These are phyloP conservation scores for Cladophialophora bantiana DNA, from an alignment of 2,329 filamentous ascomycete genomes.

Conservation along the genomic window DNA sequence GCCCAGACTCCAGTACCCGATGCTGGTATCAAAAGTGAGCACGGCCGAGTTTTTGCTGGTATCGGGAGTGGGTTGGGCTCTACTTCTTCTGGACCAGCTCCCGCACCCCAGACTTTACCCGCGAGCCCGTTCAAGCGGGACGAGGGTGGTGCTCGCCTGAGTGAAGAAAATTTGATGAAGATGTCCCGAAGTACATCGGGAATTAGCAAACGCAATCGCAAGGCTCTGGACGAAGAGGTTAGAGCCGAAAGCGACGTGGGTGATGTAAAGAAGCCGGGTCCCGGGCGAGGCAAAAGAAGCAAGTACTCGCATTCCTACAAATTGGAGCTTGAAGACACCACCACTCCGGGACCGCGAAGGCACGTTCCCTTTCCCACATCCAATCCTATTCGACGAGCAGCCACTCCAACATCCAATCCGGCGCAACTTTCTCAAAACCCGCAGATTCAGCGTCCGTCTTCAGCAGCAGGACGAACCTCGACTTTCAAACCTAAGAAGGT, in stretches of 20 bases:
- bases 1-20: slow-evolving; percentile 81
- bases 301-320: slow-evolving; percentile 41
- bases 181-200: slow-evolving; percentile 53
- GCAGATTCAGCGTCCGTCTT: slow-evolving; percentile 20
- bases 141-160: slow-evolving; percentile 55
- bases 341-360: slow-evolving; percentile 25
- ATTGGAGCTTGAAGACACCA: slow-evolving; percentile 36
- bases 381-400: slow-evolving; percentile 25
- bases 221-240: slow-evolving; percentile 77
- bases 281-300: slow-evolving; percentile 35
- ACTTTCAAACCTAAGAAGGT: slow-evolving; percentile 64
- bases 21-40: slow-evolving; percentile 91
- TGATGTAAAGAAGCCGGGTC: slow-evolving; percentile 32
- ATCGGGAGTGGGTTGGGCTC: slow-evolving; percentile 75
- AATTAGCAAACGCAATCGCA: slow-evolving; percentile 67
- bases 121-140: slow-evolving; percentile 60
- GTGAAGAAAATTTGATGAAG: slow-evolving; percentile 50
- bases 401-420: slow-evolving; percentile 33
- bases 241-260: slow-evolving; percentile 71
- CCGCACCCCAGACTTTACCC: slow-evolving; percentile 32
- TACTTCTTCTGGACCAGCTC: slow-evolving; percentile 55
- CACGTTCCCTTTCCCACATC: slow-evolving; percentile 25
- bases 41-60: slow-evolving; percentile 94
- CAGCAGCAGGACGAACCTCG: slow-evolving; percentile 54
- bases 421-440: slow-evolving; percentile 21